Conservation (phyloP, 2,329 filamentous ascomycete genomes). For the Fonsecaea nubica region DNA sequence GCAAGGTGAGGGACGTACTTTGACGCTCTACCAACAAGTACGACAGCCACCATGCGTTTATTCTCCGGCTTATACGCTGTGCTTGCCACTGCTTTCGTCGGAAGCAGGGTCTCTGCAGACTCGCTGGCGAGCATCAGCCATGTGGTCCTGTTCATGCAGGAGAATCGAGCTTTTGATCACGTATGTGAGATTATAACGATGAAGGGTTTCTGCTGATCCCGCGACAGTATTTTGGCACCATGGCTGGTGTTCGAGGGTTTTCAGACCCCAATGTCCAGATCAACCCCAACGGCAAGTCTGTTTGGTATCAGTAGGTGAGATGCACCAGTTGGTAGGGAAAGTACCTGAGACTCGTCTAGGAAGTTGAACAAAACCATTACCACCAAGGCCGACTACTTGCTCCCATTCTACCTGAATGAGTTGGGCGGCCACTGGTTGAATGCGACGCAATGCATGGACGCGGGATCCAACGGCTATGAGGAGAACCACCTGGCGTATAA, state of each 20-base stretch:
- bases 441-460: constrained; percentile 62
- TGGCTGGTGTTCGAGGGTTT: constrained; percentile 63
- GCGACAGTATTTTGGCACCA: constrained; percentile 61
- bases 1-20: not conserved
- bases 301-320: constrained; percentile 57
- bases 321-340: not conserved
- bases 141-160: constrained; percentile 66
- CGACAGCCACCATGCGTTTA: not conserved
- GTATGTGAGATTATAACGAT: constrained; percentile 37
- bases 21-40: not conserved
- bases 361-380: constrained; percentile 50
- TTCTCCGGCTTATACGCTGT: not conserved
- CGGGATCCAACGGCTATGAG: constrained; percentile 60
- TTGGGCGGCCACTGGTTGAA: constrained; percentile 58
- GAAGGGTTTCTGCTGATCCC: constrained; percentile 29
- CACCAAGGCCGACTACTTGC: constrained; percentile 52
- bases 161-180: constrained; percentile 52
- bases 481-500: constrained; percentile 62
- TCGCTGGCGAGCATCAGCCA: constrained; percentile 61
- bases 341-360: constrained; percentile 37
- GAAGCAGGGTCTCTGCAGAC: constrained; percentile 40
- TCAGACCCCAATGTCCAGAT: constrained; percentile 63
- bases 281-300: constrained; percentile 53
- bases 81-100: constrained; percentile 12
- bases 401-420: constrained; percentile 64